phyloP scores from a whole-genome alignment of 129 eudicot species.

The Oenanthe sinensis region DNA sequence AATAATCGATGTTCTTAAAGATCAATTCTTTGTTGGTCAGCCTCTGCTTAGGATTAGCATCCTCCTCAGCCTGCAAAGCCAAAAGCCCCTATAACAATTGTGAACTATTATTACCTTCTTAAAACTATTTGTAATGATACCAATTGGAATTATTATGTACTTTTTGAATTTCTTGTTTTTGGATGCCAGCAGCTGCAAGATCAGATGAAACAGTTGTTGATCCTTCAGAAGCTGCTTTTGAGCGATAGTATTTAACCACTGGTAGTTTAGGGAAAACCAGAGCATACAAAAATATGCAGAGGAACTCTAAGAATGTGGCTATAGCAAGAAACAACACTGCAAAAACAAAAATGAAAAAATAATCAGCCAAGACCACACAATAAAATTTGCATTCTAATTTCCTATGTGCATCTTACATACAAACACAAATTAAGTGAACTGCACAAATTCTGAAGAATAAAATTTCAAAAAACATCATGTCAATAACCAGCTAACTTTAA shows the following conservation, averaged over 20 bases:
- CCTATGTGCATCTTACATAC: not conserved
- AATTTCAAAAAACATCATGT: not conserved
- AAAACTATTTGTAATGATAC: not conserved
- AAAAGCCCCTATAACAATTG: not conserved
- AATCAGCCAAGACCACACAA: not conserved
- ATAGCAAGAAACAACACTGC: slow-evolving; percentile 70
- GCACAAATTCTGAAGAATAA: not conserved
- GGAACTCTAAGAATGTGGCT: slow-evolving; percentile 45
- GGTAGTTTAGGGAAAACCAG: slow-evolving; percentile 53
- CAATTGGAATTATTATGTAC: not conserved
- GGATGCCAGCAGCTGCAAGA: slow-evolving; percentile 68
- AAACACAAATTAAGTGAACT: not conserved
- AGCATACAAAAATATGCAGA: slow-evolving; percentile 64
- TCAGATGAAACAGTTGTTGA: slow-evolving; percentile 68
- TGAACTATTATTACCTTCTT: slow-evolving; percentile 2
- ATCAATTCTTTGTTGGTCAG: slow-evolving; percentile 48
- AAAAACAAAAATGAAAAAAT: not conserved
- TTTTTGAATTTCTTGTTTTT: not conserved
- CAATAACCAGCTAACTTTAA: not conserved
- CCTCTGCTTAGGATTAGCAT: slow-evolving; percentile 16
- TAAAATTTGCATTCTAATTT: not conserved
- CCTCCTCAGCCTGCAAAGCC: slow-evolving; percentile 25
- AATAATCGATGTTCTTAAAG: slow-evolving; percentile 49
- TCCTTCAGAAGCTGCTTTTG: slow-evolving; percentile 76
- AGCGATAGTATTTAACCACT: slow-evolving; percentile 52